Conservation (phyloP, 2,329 filamentous ascomycete genomes). For the Whalleya microplaca region DNA sequence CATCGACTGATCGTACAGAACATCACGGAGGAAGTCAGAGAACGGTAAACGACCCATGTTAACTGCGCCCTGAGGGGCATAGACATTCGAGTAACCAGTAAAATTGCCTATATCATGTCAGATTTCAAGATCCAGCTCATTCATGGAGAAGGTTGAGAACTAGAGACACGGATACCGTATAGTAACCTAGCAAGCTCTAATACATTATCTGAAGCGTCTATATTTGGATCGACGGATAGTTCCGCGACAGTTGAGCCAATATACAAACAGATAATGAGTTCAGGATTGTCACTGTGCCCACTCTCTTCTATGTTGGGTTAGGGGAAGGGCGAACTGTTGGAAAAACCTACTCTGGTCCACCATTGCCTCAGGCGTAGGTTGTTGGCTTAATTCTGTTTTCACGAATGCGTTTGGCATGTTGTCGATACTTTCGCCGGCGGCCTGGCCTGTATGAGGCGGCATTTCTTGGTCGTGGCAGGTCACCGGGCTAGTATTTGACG, state of each 20-base stretch:
- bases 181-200: background rate
- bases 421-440: slow-evolving; percentile 33
- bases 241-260: background rate
- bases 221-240: background rate
- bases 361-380: slow-evolving; percentile 41
- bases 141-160: background rate
- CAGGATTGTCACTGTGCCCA: background rate
- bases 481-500: slow-evolving; percentile 9
- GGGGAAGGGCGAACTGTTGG: background rate
- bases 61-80: slow-evolving; percentile 20
- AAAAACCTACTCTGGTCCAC: slow-evolving; percentile 33
- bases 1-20: slow-evolving; percentile 52
- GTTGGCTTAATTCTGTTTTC: slow-evolving; percentile 40
- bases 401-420: slow-evolving; percentile 31
- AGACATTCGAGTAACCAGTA: slow-evolving; percentile 15
- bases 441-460: slow-evolving; percentile 15
- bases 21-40: slow-evolving; percentile 54
- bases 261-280: background rate
- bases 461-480: slow-evolving; percentile 26
- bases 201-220: background rate
- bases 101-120: slow-evolving; percentile 18
- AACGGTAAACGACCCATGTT: slow-evolving; percentile 47
- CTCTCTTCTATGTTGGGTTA: background rate
- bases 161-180: background rate
- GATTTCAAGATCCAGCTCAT: background rate